These are phyloP conservation scores for Encephalitozoon intestinalis DNA, from an alignment of 371 early-diverging fungal genomes.

Conservation along the genomic window DNA sequence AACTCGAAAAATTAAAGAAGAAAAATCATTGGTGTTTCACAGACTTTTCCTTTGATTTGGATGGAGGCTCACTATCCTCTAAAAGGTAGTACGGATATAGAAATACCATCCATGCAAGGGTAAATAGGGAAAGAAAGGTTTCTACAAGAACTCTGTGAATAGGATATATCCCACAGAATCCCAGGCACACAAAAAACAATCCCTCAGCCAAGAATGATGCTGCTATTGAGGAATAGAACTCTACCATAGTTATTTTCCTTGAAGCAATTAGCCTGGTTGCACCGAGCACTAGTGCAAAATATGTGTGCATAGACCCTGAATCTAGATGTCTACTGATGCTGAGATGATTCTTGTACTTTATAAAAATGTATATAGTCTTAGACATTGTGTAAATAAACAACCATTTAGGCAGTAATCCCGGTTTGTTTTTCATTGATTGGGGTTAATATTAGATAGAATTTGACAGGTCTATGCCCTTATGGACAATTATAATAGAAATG, in stretches of 20 bases:
- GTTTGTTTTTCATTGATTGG: conserved; percentile 1
- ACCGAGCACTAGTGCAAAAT: not conserved
- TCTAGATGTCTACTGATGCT: not conserved
- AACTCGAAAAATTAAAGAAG: not conserved
- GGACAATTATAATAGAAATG: conserved; percentile 37
- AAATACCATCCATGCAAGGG: conserved; percentile 24
- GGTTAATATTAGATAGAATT: conserved; percentile 40
- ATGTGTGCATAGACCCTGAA: not conserved
- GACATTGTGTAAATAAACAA: not conserved
- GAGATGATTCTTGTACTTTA: not conserved
- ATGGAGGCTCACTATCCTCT: not conserved
- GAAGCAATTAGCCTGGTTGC: not conserved
- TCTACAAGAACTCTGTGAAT: not conserved
- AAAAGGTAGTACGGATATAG: conserved; percentile 26
- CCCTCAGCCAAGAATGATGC: not conserved
- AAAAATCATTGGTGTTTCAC: not conserved
- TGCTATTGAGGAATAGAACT: not conserved
- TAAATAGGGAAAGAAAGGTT: not conserved
- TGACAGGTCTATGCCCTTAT: conserved; percentile 36
- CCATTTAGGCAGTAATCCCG: conserved; percentile 25
- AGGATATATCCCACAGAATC: not conserved
- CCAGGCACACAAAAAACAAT: not conserved
- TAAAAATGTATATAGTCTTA: not conserved
- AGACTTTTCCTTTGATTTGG: not conserved
- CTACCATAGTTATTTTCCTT: not conserved